phyloP scores from a whole-genome alignment of 2,329 filamentous ascomycete species.

The Capronia americana region DNA sequence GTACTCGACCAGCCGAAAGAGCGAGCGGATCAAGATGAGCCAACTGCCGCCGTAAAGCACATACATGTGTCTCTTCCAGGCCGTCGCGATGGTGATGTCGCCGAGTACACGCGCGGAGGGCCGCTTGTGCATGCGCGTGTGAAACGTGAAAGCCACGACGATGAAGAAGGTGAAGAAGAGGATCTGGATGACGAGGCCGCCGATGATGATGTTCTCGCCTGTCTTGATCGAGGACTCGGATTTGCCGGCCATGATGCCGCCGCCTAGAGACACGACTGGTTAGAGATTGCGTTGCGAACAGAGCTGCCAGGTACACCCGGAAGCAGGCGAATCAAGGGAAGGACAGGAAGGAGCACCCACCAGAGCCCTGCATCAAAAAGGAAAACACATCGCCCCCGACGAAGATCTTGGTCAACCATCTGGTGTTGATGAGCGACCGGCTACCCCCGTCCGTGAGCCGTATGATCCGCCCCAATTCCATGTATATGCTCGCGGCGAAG shows the following conservation, averaged over 20 bases:
- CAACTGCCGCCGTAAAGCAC: constrained; percentile 40
- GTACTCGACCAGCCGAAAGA: constrained; percentile 46
- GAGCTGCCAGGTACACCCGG: neutral
- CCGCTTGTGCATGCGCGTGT: constrained; percentile 6
- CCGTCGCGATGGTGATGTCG: neutral
- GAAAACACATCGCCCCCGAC: constrained; percentile 52
- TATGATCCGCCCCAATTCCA: constrained; percentile 56
- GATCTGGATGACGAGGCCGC: constrained; percentile 57
- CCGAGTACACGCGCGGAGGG: constrained; percentile 13
- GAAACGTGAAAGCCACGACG: constrained; percentile 48
- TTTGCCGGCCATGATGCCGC: constrained; percentile 23
- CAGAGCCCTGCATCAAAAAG: constrained; percentile 52
- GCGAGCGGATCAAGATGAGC: constrained; percentile 43
- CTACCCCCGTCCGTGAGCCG: constrained; percentile 42
- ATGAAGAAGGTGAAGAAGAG: constrained; percentile 59
- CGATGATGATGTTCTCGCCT: constrained; percentile 54
- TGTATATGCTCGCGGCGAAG: constrained; percentile 58
- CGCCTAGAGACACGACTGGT: constrained; percentile 13
- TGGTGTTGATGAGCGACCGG: constrained; percentile 47
- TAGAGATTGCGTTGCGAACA: neutral
- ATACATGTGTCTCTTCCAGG: constrained; percentile 49
- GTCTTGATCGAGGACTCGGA: constrained; percentile 38
- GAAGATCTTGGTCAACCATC: constrained; percentile 49
- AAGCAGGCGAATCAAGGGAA: neutral
- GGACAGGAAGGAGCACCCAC: neutral